These are phyloP conservation scores for Phlyctochytrium bullatum DNA, from an alignment of 192 early-diverging fungal genomes.

Conservation along the genomic window DNA sequence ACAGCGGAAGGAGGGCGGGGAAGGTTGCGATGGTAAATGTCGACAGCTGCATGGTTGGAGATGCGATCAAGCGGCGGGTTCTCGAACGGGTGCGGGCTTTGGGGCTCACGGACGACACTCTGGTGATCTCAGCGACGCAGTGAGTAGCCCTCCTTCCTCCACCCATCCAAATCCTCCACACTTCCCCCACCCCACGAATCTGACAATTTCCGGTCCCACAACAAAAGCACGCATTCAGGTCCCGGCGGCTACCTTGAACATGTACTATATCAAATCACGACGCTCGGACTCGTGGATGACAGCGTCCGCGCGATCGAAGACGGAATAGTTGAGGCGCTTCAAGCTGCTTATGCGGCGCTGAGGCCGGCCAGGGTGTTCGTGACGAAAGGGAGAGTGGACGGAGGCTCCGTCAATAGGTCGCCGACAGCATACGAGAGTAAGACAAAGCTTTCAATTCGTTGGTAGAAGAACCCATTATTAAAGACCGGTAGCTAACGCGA, in stretches of 20 bases:
- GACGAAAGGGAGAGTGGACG: no score
- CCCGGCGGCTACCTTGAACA: conserved; percentile 40
- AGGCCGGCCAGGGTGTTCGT: no score
- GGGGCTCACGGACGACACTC: conserved; percentile 35
- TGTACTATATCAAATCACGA: conserved; percentile 16
- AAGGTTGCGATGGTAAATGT: conserved; percentile 24
- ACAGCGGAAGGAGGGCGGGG: conserved; percentile 32
- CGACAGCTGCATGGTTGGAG: conserved; percentile 6
- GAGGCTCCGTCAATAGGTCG: no score
- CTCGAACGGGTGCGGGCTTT: no score
- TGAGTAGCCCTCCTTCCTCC: no score
- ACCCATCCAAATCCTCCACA: no score
- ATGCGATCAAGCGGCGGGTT: no score
- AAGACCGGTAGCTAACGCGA: conserved; percentile 39
- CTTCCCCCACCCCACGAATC: no score
- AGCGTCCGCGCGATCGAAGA: conserved; percentile 31
- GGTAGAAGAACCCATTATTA: conserved; percentile 22
- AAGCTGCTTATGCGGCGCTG: conserved; percentile 38
- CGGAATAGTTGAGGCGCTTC: conserved; percentile 35
- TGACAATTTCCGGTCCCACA: no score
- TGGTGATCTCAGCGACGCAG: conserved; percentile 51
- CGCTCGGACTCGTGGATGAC: not conserved
- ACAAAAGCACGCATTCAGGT: conserved; percentile 45
- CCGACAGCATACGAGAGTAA: conserved; percentile 13
- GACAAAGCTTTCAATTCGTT: conserved; percentile 4